Conservation (phyloP, 805 yeast species). For the Starmerella riodocensis region DNA sequence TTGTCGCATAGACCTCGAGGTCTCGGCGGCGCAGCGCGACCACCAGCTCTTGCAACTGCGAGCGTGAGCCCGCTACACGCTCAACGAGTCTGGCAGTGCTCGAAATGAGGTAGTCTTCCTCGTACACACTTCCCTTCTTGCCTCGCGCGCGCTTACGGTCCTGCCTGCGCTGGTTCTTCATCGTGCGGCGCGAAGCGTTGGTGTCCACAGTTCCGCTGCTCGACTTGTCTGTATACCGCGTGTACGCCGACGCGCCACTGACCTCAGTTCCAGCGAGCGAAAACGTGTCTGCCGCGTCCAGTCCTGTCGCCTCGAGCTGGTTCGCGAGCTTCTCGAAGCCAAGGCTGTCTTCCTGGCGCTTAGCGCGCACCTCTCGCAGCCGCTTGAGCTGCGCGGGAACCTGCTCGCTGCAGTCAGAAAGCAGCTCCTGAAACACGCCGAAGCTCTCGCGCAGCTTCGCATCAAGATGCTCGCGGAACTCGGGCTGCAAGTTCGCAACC, state of each 20-base stretch:
- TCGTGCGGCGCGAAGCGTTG: conserved; percentile 84
- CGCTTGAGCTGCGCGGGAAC: conserved; percentile 69
- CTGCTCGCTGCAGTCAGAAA: conserved; percentile 90
- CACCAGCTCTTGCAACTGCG: conserved; percentile 60
- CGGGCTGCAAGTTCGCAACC: conserved; percentile 31
- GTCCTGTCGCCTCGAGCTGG: conserved; percentile 18
- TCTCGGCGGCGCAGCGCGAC: conserved; percentile 63
- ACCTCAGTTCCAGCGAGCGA: conserved; percentile 91
- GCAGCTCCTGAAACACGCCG: conserved; percentile 69
- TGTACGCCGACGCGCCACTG: conserved; percentile 86
- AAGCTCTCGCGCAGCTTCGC: conserved; percentile 75
- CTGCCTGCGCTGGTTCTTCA: conserved; percentile 86
- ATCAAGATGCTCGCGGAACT: conserved; percentile 36
- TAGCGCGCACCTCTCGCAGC: conserved; percentile 68
- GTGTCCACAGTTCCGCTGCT: conserved; percentile 93
- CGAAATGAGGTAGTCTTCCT: conserved; percentile 82
- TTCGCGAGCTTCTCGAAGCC: conserved; percentile 51
- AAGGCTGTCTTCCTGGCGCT: conserved; percentile 74
- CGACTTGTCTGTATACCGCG: conserved; percentile 83
- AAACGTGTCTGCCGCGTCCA: conserved; percentile 74
- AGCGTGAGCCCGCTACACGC: conserved; percentile 56
- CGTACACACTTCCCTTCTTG: conserved; percentile 93
- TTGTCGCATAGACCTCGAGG: conserved; percentile 67
- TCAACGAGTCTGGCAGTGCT: conserved; percentile 82
- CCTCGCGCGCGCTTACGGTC: conserved; percentile 95